phyloP scores from a whole-genome alignment of 345 rosid species.

The Salix purpurea region DNA sequence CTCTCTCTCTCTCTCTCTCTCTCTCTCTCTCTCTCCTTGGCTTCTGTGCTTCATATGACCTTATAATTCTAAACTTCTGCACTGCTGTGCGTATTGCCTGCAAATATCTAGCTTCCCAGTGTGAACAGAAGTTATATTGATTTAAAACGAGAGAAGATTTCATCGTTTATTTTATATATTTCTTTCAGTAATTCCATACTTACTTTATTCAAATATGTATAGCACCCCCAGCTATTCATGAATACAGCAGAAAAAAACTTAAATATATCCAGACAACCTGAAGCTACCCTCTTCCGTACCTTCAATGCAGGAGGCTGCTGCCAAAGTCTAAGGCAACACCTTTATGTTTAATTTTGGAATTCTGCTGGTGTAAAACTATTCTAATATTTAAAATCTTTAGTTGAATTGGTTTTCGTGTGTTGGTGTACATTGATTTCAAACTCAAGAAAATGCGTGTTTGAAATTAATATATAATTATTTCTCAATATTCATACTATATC shows the following conservation, averaged over 20 bases:
- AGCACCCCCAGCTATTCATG: background rate
- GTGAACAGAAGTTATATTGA: background rate
- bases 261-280: background rate
- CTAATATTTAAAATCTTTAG: too few species aligned
- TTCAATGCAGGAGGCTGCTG: background rate
- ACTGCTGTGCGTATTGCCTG: background rate
- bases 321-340: background rate
- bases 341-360: background rate
- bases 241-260: background rate
- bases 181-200: background rate
- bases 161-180: background rate
- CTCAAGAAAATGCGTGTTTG: too few species aligned
- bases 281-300: background rate
- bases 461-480: too few species aligned
- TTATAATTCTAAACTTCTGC: background rate
- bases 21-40: background rate
- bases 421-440: too few species aligned
- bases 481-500: too few species aligned
- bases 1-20: too few species aligned
- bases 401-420: too few species aligned
- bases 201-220: background rate
- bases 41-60: constrained; percentile 10
- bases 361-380: background rate
- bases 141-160: background rate
- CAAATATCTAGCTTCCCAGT: background rate